Conservation (phyloP, 164 flowering plant species). For the Berberis vulgaris region DNA sequence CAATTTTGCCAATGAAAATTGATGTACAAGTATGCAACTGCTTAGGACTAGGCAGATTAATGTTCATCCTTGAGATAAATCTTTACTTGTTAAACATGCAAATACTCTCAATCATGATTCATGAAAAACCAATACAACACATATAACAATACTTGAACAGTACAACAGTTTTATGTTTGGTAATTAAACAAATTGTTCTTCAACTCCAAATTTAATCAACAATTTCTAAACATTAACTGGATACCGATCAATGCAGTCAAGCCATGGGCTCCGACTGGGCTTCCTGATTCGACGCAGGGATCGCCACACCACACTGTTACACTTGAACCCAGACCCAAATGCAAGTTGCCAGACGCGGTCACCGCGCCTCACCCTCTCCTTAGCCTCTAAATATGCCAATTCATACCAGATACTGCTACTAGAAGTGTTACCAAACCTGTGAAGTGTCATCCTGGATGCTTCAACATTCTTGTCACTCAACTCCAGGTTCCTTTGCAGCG, state of each 20-base stretch:
- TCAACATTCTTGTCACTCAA: slow-evolving; percentile 71
- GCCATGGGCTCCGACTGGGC: slow-evolving; percentile 75
- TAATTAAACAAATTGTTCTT: neutral
- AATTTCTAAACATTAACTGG: slow-evolving; percentile 22
- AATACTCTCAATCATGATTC: too few species aligned
- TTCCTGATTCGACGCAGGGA: slow-evolving; percentile 43
- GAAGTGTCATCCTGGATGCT: slow-evolving; percentile 73
- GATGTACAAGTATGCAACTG: too few species aligned
- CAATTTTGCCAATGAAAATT: too few species aligned
- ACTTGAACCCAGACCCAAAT: slow-evolving; percentile 92
- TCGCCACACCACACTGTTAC: slow-evolving; percentile 84
- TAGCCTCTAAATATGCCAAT: slow-evolving; percentile 84
- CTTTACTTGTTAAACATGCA: too few species aligned
- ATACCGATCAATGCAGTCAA: slow-evolving; percentile 47
- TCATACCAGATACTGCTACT: slow-evolving; percentile 97
- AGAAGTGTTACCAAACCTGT: slow-evolving; percentile 91
- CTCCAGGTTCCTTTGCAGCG: slow-evolving; percentile 76
- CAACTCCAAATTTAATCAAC: neutral
- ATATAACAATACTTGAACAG: too few species aligned
- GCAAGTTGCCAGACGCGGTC: slow-evolving; percentile 90
- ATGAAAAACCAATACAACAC: too few species aligned
- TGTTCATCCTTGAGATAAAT: too few species aligned
- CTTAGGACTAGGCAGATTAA: too few species aligned
- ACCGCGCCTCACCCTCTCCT: slow-evolving; percentile 63
- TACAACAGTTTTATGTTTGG: too few species aligned